Base-by-base conservation (phyloP, 805 yeast species). In the Maudiozyma turicensis region DNA sequence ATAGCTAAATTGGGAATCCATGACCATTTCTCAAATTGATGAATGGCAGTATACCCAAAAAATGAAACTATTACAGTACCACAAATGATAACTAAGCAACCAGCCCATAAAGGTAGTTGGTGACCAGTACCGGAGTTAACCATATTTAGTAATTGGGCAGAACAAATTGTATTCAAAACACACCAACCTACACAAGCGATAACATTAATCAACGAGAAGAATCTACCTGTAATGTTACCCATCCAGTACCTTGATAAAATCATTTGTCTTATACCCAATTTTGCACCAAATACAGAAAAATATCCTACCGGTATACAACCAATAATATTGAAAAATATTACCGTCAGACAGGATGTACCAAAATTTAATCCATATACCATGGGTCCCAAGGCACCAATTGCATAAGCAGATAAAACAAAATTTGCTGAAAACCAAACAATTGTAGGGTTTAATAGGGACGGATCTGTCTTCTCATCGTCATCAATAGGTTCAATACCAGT, bases 101-200 rank as follows among this genome's bases (percentile, higher is more conserved):
- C 96, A 34, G 87, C 96, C 91, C 95, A 86, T 37, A 91, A 86
- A 40, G 96, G 96, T 54, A 85, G 72, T 52, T 71, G 55, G 50
- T 67, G 70, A 42, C 66, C 64, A n/a, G 57, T 50, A 29, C 72
- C 73, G 48, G 69, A 70, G 70, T 86, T 86, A 50, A 89, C 84
- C 64, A 84, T 80, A 68, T 82, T 79, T 52, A 89, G 72, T 56
- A 89, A 70, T 66, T 87, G 95, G 15, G 95, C 96, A 34, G 93
- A 80, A 34, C 87, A 84, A 80, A 89, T 85, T 52, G 86, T 86
- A 68, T 89, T 90, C 41, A 87, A 90, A 11, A 95, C 86, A 67
- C 93, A 85, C 96, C 96, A 89, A 58, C 97, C 96, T 50, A 89
- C 78, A 76, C 95, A 86, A 28, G 95, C 89, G 56, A 90, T 67